Conservation (phyloP, 495 filamentous ascomycete genomes). For the Lasiosphaeria miniovina region DNA sequence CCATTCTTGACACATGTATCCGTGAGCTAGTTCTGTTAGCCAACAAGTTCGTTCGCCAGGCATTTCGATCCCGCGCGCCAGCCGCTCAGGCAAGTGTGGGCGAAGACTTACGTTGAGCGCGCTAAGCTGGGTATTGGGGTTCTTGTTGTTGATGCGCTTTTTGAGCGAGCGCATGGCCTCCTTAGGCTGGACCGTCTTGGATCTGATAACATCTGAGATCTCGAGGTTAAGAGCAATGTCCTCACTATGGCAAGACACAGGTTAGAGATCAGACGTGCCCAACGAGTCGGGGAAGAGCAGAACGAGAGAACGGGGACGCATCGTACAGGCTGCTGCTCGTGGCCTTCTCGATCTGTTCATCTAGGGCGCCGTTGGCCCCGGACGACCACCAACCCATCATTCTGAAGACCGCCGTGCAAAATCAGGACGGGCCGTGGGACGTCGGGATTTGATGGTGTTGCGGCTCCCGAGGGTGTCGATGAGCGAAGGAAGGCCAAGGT, state of each 20-base stretch:
- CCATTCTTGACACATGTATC: conserved; percentile 99
- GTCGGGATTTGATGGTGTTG: conserved; percentile 4
- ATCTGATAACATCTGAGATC: conserved; percentile 93
- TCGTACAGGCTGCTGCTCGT: conserved; percentile 87
- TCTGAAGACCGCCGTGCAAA: conserved; percentile 16
- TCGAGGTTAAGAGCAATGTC: conserved; percentile 96
- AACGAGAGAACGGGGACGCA: background rate
- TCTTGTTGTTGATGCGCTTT: conserved; percentile 88
- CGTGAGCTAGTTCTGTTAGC: conserved; percentile 56
- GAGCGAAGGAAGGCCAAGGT: background rate
- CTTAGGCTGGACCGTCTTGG: conserved; percentile 93
- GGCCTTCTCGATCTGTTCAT: conserved; percentile 93
- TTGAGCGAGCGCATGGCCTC: conserved; percentile 97
- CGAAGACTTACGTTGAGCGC: conserved; percentile 70
- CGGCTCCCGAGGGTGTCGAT: background rate
- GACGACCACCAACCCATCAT: conserved; percentile 94
- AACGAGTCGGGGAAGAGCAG: background rate
- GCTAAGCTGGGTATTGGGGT: conserved; percentile 92
- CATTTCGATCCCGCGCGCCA: background rate
- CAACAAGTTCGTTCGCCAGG: conserved; percentile 6
- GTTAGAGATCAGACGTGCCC: conserved; percentile 17
- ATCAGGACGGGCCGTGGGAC: background rate
- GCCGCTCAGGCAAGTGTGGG: background rate
- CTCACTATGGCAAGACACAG: conserved; percentile 56
- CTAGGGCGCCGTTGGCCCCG: conserved; percentile 71